phyloP scores from a whole-genome alignment of 108 stramenopile species.

The Nitzschia inconspicua region DNA sequence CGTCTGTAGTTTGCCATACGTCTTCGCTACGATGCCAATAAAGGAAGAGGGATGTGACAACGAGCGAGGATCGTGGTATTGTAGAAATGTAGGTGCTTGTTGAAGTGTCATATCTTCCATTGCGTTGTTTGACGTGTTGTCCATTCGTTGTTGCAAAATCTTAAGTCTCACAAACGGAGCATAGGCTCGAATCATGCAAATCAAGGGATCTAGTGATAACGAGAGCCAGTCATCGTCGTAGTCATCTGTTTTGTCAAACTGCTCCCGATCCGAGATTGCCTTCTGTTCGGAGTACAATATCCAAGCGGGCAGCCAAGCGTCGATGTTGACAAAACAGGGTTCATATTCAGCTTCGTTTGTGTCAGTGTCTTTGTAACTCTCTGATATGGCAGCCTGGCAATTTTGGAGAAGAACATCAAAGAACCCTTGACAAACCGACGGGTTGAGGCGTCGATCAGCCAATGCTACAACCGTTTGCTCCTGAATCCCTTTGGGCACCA shows the following conservation, averaged over 20 bases:
- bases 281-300: slow-evolving; percentile 25
- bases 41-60: neutral
- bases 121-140: neutral
- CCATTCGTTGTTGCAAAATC: neutral
- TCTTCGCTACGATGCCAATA: slow-evolving; percentile 6
- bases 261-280: neutral
- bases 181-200: slow-evolving; percentile 20
- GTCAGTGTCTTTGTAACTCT: neutral
- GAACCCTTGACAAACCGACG: slow-evolving; percentile 14
- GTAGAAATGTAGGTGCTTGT: neutral
- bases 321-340: slow-evolving; percentile 10
- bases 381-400: neutral
- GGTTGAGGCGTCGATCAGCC: slow-evolving; percentile 6
- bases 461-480: slow-evolving; percentile 20
- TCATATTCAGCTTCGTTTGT: neutral
- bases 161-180: slow-evolving; percentile 11
- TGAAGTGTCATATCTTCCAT: neutral
- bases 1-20: slow-evolving; percentile 20
- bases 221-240: neutral
- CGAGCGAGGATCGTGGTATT: neutral
- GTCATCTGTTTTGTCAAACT: slow-evolving; percentile 1
- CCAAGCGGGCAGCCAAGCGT: slow-evolving; percentile 26
- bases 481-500: slow-evolving; percentile 14
- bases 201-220: slow-evolving; percentile 6
- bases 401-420: slow-evolving; percentile 5